Evolutionary conservation across 1,139 yeast genomes (phyloP).

Genomic region (Zygosaccharomyces sapae): DNA sequence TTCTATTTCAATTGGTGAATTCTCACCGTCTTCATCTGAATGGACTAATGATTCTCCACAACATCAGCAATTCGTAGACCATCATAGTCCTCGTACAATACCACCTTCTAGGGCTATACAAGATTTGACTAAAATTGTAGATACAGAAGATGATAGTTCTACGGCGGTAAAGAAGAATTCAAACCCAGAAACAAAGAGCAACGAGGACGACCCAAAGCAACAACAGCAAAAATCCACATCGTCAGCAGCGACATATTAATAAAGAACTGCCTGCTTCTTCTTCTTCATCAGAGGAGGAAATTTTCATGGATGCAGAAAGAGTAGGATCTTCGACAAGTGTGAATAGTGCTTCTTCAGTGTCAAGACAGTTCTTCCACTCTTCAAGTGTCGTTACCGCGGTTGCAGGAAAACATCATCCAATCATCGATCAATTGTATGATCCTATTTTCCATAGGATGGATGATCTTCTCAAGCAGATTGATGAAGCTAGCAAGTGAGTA

Average conservation of each 20-base stretch:
- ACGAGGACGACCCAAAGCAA: conserved; percentile 1
- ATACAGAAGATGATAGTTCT: conserved; percentile 2
- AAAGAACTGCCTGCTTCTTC: conserved; percentile 10
- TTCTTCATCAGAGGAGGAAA: conserved; percentile 22
- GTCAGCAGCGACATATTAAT: neutral
- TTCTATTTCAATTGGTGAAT: conserved; percentile 40
- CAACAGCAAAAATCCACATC: neutral
- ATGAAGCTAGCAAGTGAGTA: conserved; percentile 17
- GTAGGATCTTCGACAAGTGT: conserved; percentile 26
- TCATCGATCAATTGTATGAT: conserved; percentile 45
- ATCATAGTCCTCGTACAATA: conserved; percentile 15
- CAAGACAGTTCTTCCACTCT: conserved; percentile 12
- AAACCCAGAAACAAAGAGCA: conserved; percentile 2
- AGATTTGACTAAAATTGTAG: conserved; percentile 29
- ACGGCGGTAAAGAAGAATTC: neutral
- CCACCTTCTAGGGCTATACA: conserved; percentile 35
- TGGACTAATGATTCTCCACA: conserved; percentile 36
- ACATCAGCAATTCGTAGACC: conserved; percentile 17
- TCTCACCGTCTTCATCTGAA: conserved; percentile 43
- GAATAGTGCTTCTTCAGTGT: conserved; percentile 21
- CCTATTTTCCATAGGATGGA: conserved; percentile 50
- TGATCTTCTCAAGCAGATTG: conserved; percentile 36
- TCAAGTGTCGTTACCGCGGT: conserved; percentile 5
- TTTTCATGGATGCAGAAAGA: conserved; percentile 26
- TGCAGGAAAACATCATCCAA: conserved; percentile 38